These are phyloP conservation scores for Populus alba DNA, from an alignment of 345 rosid genomes.

Conservation along the genomic window DNA sequence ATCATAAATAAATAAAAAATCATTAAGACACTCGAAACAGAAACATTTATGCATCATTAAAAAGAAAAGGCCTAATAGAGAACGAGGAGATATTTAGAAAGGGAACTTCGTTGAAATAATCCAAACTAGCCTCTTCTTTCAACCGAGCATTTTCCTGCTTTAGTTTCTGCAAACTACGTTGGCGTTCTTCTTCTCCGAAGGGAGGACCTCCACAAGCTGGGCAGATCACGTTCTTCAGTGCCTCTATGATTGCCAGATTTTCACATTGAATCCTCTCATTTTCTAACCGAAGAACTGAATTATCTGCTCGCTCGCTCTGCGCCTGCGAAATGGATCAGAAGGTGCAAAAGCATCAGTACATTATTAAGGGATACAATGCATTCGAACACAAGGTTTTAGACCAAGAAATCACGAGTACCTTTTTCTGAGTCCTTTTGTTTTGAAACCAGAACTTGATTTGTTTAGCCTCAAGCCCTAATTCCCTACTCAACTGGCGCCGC, in stretches of 20 bases:
- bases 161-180: conserved; percentile 32
- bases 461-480: conserved; percentile 42
- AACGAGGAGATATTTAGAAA: background rate
- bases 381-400: background rate
- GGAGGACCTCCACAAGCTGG: conserved; percentile 72
- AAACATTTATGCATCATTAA: background rate
- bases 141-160: conserved; percentile 45
- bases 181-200: conserved; percentile 44
- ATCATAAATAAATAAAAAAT: background rate
- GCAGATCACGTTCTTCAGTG: conserved; percentile 52
- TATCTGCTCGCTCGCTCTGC: conserved; percentile 47
- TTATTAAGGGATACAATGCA: background rate
- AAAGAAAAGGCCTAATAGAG: background rate
- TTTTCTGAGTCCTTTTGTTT: conserved; percentile 68
- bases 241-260: conserved; percentile 49
- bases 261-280: conserved; percentile 53
- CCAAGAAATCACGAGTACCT: conserved; percentile 31
- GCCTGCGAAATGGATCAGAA: conserved; percentile 32
- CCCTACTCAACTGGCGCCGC: conserved; percentile 42
- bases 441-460: conserved; percentile 89
- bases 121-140: conserved; percentile 46
- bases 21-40: background rate
- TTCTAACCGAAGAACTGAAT: conserved; percentile 52
- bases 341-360: background rate
- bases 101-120: background rate